Conservation (phyloP, 768 basidiomycete species). For the Suillus paluster region DNA sequence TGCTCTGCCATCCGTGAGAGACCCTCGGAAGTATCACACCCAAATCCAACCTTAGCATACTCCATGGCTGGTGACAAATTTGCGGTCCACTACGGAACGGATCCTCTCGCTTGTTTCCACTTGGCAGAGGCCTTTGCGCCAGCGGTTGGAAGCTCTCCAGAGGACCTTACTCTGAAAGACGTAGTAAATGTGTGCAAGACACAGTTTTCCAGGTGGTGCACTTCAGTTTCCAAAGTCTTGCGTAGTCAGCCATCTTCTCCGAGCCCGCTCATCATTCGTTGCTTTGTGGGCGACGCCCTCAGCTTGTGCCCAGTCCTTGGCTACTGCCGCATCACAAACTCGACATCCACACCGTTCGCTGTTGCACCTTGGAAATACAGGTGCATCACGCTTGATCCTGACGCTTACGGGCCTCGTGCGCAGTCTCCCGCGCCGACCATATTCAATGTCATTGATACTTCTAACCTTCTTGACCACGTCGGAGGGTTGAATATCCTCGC, state of each 20-base stretch:
- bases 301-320: constrained; percentile 32
- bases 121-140: constrained; percentile 30
- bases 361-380: constrained; percentile 28
- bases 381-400: constrained; percentile 25
- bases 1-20: constrained; percentile 28
- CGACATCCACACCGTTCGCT: constrained; percentile 21
- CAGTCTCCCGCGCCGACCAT: constrained; percentile 26
- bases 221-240: constrained; percentile 21
- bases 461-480: constrained; percentile 35
- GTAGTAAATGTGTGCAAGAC: constrained; percentile 12
- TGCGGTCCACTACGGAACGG: constrained; percentile 33
- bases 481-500: constrained; percentile 34
- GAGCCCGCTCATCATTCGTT: constrained; percentile 23
- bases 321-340: constrained; percentile 11
- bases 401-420: constrained; percentile 20
- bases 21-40: constrained; percentile 17
- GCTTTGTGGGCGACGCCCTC: constrained; percentile 35
- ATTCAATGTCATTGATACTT: constrained; percentile 39
- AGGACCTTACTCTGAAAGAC: neutral
- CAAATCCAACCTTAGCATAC: constrained; percentile 36
- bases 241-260: constrained; percentile 3
- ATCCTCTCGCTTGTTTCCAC: constrained; percentile 36
- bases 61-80: constrained; percentile 26
- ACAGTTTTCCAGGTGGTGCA: constrained; percentile 34
- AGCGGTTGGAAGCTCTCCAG: neutral